These are phyloP conservation scores for Blastomyces percursus DNA, from an alignment of 2,329 filamentous ascomycete genomes.

Conservation along the genomic window DNA sequence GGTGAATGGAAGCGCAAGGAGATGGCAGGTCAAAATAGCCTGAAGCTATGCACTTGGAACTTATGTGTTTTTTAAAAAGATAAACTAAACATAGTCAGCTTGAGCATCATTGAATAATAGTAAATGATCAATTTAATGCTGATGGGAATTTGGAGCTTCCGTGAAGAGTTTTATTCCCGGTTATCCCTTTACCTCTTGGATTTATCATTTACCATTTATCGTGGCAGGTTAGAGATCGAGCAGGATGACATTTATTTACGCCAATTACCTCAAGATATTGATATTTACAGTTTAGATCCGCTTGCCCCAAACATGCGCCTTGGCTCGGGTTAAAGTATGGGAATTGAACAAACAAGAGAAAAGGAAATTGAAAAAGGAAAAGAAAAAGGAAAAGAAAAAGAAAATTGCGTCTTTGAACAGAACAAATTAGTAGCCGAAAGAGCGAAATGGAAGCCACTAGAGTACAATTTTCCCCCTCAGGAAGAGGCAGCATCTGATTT, in stretches of 20 bases:
- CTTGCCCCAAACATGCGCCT: not conserved
- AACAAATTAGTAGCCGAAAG: conserved; percentile 1
- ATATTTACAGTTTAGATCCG: not conserved
- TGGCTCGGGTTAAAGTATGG: not conserved
- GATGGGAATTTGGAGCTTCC: conserved; percentile 1
- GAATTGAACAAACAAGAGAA: too few relatives aligned
- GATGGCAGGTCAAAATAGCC: not conserved
- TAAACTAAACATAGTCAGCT: not conserved
- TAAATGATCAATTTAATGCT: not conserved
- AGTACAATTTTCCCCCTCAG: not conserved
- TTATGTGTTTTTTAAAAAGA: not conserved
- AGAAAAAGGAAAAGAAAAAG: not conserved
- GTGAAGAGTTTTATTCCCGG: conserved; percentile 3
- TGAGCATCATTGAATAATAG: conserved; percentile 3
- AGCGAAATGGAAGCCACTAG: not conserved
- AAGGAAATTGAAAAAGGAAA: not conserved
- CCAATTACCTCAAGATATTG: not conserved
- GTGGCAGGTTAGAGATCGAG: not conserved
- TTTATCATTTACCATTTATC: not conserved
- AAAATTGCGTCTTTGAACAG: not conserved
- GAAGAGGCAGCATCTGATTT: not conserved
- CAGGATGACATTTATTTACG: not conserved
- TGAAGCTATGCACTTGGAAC: not conserved
- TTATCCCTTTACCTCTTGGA: not conserved
- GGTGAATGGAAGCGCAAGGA: not conserved